Evolutionary conservation across 2,329 filamentous ascomycete genomes (phyloP).

Genomic region (Chalaropsis thielavioides): DNA sequence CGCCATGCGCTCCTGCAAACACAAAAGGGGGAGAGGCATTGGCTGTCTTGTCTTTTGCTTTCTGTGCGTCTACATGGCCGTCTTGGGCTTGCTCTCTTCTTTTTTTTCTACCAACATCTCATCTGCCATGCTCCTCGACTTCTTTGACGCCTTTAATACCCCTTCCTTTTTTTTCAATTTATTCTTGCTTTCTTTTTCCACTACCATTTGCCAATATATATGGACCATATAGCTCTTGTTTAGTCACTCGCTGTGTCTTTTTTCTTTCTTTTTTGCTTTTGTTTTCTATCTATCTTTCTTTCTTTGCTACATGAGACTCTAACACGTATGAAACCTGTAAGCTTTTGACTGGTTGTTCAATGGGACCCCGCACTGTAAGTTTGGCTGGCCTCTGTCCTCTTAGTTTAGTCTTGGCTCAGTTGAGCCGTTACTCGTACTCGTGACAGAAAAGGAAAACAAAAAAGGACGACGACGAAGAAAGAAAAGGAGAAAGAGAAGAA

Average conservation of each 20-base stretch:
- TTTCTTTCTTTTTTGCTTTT: not conserved
- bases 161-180: slow-evolving; percentile 8
- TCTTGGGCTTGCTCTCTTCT: not conserved
- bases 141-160: slow-evolving; percentile 14
- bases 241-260: not conserved
- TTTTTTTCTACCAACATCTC: not conserved
- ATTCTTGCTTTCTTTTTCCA: not conserved
- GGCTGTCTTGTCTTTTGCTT: not conserved
- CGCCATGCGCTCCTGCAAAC: not conserved
- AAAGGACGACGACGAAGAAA: not conserved
- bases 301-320: not conserved
- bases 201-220: not conserved
- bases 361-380: not conserved
- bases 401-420: no score
- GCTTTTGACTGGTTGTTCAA: not conserved
- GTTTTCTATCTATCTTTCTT: not conserved
- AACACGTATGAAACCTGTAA: not conserved
- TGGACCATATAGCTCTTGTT: not conserved
- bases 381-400: not conserved
- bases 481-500: not conserved
- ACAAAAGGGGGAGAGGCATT: not conserved
- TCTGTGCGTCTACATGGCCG: not conserved
- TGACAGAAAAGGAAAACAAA: no score
- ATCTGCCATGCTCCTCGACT: not conserved
- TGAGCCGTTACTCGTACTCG: no score